These are phyloP conservation scores for Ogataea henricii DNA, from an alignment of 805 yeast genomes.

Conservation along the genomic window DNA sequence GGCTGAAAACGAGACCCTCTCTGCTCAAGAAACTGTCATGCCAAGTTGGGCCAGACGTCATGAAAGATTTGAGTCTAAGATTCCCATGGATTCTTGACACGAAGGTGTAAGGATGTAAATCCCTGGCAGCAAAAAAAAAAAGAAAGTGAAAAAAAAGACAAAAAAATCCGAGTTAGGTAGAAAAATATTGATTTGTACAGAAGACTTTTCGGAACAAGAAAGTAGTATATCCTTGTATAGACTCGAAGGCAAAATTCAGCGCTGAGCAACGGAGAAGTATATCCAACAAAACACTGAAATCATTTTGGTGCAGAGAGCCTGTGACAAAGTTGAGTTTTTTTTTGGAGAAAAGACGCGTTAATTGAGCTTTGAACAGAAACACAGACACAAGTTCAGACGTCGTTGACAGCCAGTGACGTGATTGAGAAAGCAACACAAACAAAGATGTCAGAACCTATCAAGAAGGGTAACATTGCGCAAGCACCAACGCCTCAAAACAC, in stretches of 20 bases:
- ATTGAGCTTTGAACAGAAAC: neutral
- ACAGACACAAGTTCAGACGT: neutral
- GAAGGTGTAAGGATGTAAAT: conserved; percentile 3
- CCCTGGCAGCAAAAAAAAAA: neutral
- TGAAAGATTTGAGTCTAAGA: neutral
- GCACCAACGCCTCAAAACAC: conserved; percentile 99
- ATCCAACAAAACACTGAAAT: neutral
- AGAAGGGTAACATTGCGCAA: conserved; percentile 75
- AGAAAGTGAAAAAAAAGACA: neutral
- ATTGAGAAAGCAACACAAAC: neutral
- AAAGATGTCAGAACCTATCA: conserved; percentile 84
- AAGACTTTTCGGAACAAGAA: neutral
- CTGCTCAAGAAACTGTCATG: neutral
- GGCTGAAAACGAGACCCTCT: neutral
- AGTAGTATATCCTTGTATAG: neutral
- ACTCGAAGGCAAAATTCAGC: neutral
- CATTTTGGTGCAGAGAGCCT: neutral
- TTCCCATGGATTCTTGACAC: neutral
- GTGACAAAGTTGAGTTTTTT: neutral
- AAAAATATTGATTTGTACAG: conserved; percentile 6
- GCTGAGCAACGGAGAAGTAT: neutral
- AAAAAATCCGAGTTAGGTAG: neutral
- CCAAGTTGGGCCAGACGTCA: neutral
- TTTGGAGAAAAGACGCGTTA: neutral
- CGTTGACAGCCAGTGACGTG: neutral